Percentiles rank a stretch among this genome's conserved stretches.
These are phyloP conservation scores for Mucor indicus DNA, from an alignment of 371 early-diverging fungal genomes.

Conservation along the genomic window DNA sequence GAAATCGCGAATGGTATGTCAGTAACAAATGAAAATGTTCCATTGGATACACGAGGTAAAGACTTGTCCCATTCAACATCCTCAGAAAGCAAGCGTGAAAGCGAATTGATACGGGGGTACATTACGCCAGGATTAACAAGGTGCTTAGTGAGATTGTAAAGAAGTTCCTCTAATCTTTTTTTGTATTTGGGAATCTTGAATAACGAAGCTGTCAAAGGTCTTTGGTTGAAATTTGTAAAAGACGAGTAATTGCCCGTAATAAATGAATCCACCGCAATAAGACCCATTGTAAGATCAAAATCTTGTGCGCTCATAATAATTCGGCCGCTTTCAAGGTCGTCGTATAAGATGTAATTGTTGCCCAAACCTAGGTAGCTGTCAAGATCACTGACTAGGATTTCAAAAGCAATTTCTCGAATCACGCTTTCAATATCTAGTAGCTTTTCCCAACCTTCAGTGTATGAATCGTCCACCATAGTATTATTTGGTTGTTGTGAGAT, in stretches of 20 bases:
- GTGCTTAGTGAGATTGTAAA: conserved; percentile 2
- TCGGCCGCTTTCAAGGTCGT: conserved; percentile 8
- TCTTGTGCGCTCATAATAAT: conserved; percentile 28
- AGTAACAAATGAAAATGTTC: no score
- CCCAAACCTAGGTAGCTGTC: conserved; percentile 27
- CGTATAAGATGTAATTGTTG: conserved; percentile 34
- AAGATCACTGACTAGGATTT: conserved; percentile 6
- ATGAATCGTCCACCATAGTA: neutral
- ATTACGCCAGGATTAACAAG: conserved; percentile 9
- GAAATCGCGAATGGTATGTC: neutral
- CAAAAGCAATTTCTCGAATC: conserved; percentile 14
- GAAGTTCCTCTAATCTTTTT: neutral
- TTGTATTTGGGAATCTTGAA: conserved; percentile 15
- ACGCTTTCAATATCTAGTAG: conserved; percentile 11
- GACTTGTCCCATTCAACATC: conserved; percentile 28
- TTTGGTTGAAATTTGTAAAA: conserved; percentile 11
- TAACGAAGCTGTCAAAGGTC: conserved; percentile 24
- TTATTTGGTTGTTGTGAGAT: conserved; percentile 9
- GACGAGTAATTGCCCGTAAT: conserved; percentile 23
- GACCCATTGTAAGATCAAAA: conserved; percentile 30
- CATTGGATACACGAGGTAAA: conserved; percentile 9
- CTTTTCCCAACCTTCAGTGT: conserved; percentile 7
- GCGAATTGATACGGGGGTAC: conserved; percentile 14
- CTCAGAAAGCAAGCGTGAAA: conserved; percentile 9
- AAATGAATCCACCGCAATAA: conserved; percentile 6